Base-by-base conservation (phyloP, 2,329 filamentous ascomycete genomes). In the Colletotrichum sidae region DNA sequence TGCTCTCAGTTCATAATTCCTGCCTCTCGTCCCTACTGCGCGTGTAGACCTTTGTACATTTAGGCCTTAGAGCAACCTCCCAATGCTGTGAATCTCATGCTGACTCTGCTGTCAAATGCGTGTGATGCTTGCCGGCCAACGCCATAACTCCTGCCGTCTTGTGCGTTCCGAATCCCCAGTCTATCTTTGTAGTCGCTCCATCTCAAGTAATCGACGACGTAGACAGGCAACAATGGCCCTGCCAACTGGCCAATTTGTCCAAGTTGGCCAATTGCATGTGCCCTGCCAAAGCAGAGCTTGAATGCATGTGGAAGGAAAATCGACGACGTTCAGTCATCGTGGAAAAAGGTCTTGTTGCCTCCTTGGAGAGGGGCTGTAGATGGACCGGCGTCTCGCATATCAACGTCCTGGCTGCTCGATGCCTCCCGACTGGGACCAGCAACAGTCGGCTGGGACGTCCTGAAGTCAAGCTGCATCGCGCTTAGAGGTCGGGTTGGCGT, bases 321-420 rank as follows among this genome's bases (percentile, higher is more conserved):
- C 25, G 25, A 25, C 25, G 25, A 25, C 25, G 33, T 17, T 54
- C 71, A 80, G 58, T 84, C 78, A 64, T 85, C 83, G 60, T 81
- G 80, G 72, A 86, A 86, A 70, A 86, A 86, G 1, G 80, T 82
- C 38, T 79, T 77, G 70, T 79, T 82, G 49, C 78, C 79, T 52
- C 78, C 79, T 60, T 80, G 80, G 15, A 85, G 75, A 12, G 85
- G 83, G 8, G 85, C 85, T 2, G 85, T 86, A 8, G 84, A 84
- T 7, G 85, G 84, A 6, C 83, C 84, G 25, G 82, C 84, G 67
- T 88, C 86, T 44, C 80, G 74, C 86, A 88, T 88, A 25, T 84
- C 82, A 37, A 88, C 78, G 60, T 88, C 86, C 56, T 83, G 80
- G 37, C 72, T 76, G 6, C 69, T 68, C 2, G 76, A 67, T 15